Evolutionary conservation across 345 rosid genomes (phyloP).

Genomic region (Camelina laxa): DNA sequence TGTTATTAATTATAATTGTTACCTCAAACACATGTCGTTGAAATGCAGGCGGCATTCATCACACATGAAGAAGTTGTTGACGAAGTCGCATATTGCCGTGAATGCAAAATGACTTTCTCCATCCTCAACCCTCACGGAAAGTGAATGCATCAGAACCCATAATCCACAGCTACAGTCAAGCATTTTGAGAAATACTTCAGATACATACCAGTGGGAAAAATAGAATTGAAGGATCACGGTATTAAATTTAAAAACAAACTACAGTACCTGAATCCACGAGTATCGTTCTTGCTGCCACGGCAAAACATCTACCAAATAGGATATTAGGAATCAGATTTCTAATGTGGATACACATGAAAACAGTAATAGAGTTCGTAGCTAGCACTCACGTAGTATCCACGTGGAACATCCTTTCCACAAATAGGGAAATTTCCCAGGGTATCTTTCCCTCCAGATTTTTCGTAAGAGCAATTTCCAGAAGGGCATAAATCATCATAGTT

Average conservation of each 20-base stretch:
- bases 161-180: constrained; percentile 82
- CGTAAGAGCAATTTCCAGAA: constrained; percentile 50
- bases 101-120: constrained; percentile 88
- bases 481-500: constrained; percentile 84
- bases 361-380: constrained; percentile 15
- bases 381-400: constrained; percentile 85
- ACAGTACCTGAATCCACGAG: constrained; percentile 93
- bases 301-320: constrained; percentile 83
- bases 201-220: background rate
- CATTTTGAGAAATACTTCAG: constrained; percentile 24
- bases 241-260: background rate
- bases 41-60: constrained; percentile 97
- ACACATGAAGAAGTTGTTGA: constrained; percentile 87
- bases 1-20: constrained; percentile 25
- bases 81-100: constrained; percentile 74
- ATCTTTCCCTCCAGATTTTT: constrained; percentile 52
- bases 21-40: constrained; percentile 86
- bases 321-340: constrained; percentile 27
- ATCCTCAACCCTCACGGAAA: constrained; percentile 85
- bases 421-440: constrained; percentile 59
- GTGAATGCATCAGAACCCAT: constrained; percentile 96
- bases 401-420: constrained; percentile 97
- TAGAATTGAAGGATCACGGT: background rate
- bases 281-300: constrained; percentile 95
- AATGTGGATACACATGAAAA: constrained; percentile 2